Conservation (phyloP, 164 flowering plant species). For the Sextonia rubra region DNA sequence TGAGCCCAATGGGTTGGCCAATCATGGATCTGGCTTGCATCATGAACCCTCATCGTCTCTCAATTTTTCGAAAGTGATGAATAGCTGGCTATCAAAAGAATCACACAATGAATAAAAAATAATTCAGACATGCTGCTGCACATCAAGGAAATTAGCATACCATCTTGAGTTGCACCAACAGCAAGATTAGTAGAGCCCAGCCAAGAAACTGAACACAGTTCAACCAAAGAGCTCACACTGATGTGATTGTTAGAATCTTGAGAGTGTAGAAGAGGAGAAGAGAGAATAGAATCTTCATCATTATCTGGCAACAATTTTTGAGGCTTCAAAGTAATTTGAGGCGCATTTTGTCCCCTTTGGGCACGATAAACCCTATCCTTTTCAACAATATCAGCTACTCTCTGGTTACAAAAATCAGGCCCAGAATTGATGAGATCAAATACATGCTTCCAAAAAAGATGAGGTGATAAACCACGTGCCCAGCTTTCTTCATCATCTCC, state of each 20-base stretch:
- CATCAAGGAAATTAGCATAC: constrained; percentile 32
- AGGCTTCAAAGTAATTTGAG: constrained; percentile 53
- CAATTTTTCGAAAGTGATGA: not conserved
- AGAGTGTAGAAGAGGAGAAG: constrained; percentile 8
- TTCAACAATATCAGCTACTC: constrained; percentile 87
- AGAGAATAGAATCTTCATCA: constrained; percentile 16
- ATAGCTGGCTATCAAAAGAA: not conserved
- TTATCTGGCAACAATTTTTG: constrained; percentile 18
- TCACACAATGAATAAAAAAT: not conserved
- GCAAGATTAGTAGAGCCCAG: constrained; percentile 73
- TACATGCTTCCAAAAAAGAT: constrained; percentile 77
- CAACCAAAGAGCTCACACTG: constrained; percentile 18
- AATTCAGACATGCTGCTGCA: not conserved
- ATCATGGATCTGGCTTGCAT: no score
- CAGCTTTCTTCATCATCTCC: constrained; percentile 99
- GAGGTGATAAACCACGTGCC: constrained; percentile 80
- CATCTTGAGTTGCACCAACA: constrained; percentile 48
- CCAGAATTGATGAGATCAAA: constrained; percentile 67
- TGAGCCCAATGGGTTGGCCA: no score
- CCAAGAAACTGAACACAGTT: constrained; percentile 44
- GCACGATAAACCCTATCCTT: constrained; percentile 71
- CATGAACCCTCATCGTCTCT: no score
- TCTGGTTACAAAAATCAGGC: constrained; percentile 72
- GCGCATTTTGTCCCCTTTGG: constrained; percentile 64
- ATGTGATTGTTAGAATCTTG: constrained; percentile 17